A percentile compares a stretch with the other conserved stretches of the same genome.
Evolutionary conservation across 2,329 filamentous ascomycete species (phyloP).

Genomic region (Monilinia laxa): DNA sequence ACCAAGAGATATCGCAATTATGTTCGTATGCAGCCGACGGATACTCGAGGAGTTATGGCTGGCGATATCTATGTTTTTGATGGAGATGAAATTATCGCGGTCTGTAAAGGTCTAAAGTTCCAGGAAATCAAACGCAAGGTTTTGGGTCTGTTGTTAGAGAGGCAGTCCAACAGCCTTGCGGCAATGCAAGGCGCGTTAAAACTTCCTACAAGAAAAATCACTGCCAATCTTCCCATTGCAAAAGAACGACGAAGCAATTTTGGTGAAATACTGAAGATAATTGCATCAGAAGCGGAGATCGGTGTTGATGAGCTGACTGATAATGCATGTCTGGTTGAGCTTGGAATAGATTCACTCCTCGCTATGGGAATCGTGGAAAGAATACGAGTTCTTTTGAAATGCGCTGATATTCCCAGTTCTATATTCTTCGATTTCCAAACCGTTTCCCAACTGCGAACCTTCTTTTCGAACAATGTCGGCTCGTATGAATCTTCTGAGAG

Average conservation of each 20-base stretch:
- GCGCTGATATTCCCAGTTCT: slow-evolving; percentile 47
- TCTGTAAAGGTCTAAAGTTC: slow-evolving; percentile 37
- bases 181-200: neutral
- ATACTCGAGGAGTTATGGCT: neutral
- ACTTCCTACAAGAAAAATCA: neutral
- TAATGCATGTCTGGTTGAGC: slow-evolving; percentile 45
- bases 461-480: neutral
- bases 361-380: slow-evolving; percentile 43
- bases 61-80: slow-evolving; percentile 44
- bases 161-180: neutral
- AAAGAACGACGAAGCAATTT: neutral
- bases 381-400: slow-evolving; percentile 53
- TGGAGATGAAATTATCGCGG: slow-evolving; percentile 39
- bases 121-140: slow-evolving; percentile 10
- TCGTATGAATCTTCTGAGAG: neutral
- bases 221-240: neutral
- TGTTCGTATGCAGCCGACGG: slow-evolving; percentile 48
- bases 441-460: neutral
- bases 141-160: neutral
- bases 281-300: slow-evolving; percentile 44
- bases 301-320: slow-evolving; percentile 49
- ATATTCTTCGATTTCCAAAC: slow-evolving; percentile 20
- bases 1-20: slow-evolving; percentile 53
- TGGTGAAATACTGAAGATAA: neutral
- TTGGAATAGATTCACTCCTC: slow-evolving; percentile 15